phyloP scores from a whole-genome alignment of 2,329 filamentous ascomycete genomes.

The Aspergillus fischeri region DNA sequence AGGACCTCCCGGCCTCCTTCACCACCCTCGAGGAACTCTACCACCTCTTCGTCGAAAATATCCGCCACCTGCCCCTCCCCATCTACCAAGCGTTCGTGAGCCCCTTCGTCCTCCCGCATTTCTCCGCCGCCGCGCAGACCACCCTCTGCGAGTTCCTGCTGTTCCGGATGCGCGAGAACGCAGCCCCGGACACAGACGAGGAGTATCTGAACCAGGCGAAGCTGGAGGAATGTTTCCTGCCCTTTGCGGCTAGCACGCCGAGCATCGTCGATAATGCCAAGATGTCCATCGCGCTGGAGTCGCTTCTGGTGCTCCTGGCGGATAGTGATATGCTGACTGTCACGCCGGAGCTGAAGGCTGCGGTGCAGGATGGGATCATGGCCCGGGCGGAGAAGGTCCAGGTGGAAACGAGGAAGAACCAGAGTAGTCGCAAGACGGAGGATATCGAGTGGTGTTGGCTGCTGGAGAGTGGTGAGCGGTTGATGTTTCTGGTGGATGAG shows the following conservation, averaged over 20 bases:
- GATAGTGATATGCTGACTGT: slow-evolving; percentile 29
- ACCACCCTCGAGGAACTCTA: slow-evolving; percentile 38
- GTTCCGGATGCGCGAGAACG: slow-evolving; percentile 45
- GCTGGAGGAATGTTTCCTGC: slow-evolving; percentile 60
- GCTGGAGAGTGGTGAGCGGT: slow-evolving; percentile 39
- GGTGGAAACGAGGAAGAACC: slow-evolving; percentile 44
- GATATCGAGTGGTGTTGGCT: slow-evolving; percentile 37
- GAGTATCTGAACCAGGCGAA: slow-evolving; percentile 47
- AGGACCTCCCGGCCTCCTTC: slow-evolving; percentile 32
- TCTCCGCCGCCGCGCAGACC: slow-evolving; percentile 40
- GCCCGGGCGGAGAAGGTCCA: slow-evolving; percentile 46
- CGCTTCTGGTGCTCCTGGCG: slow-evolving; percentile 54
- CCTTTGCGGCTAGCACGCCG: slow-evolving; percentile 59
- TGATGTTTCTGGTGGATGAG: slow-evolving; percentile 35
- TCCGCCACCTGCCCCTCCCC: slow-evolving; percentile 43
- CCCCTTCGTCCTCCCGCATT: slow-evolving; percentile 40
- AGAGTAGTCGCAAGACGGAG: slow-evolving; percentile 31
- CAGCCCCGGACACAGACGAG: slow-evolving; percentile 35
- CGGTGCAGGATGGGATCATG: slow-evolving; percentile 51
- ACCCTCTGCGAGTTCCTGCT: slow-evolving; percentile 54
- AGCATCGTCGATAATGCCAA: slow-evolving; percentile 66
- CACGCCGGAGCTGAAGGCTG: slow-evolving; percentile 37
- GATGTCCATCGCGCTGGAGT: slow-evolving; percentile 65
- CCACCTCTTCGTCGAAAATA: slow-evolving; percentile 44
- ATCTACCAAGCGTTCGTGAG: slow-evolving; percentile 45